Conservation (phyloP, 1,284 basidiomycete species). For the Calocybe gambosa region DNA sequence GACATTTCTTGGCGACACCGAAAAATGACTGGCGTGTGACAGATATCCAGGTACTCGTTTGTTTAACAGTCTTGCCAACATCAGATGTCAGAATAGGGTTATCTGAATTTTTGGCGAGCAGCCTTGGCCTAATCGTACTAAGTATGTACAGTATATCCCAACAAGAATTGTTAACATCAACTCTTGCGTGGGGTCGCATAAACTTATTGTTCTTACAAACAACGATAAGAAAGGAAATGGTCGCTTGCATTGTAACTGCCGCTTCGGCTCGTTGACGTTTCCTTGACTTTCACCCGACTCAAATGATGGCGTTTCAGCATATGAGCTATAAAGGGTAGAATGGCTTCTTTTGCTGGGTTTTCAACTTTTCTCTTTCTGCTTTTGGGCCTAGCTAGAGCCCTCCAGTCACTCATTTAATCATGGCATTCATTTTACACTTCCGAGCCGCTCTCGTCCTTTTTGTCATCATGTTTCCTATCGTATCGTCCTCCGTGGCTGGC, state of each 20-base stretch:
- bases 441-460: constrained; percentile 22
- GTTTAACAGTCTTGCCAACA: background rate
- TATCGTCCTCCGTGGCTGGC: constrained; percentile 16
- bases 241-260: background rate
- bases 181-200: too few species aligned
- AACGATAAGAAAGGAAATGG: background rate
- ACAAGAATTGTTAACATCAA: too few species aligned
- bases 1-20: constrained; percentile 2
- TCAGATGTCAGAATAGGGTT: background rate
- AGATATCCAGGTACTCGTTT: background rate
- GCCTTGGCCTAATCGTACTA: too few species aligned
- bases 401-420: constrained; percentile 16
- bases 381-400: background rate
- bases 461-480: constrained; percentile 21
- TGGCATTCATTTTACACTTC: constrained; percentile 26
- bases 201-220: background rate
- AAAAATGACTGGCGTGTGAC: background rate
- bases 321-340: constrained; percentile 6
- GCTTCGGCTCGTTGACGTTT: background rate
- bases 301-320: constrained; percentile 13
- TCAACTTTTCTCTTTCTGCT: background rate
- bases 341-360: background rate
- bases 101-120: too few species aligned
- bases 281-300: constrained; percentile 1
- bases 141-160: too few species aligned